Conservation (phyloP, 2,329 filamentous ascomycete genomes). For the Conoideocrella luteorostrata region DNA sequence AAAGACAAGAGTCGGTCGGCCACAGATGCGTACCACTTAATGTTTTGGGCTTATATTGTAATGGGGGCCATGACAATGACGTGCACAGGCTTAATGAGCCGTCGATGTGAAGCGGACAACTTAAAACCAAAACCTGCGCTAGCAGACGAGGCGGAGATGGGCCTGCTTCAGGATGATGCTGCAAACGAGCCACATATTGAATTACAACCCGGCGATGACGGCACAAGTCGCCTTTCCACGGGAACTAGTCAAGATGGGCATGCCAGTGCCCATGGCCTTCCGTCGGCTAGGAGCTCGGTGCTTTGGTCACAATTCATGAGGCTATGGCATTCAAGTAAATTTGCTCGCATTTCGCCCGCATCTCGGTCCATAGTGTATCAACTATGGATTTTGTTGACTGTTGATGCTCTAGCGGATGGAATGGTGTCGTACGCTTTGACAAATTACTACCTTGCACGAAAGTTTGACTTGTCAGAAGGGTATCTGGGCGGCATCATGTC, state of each 20-base stretch:
- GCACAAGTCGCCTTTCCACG: no score
- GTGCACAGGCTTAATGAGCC: conserved; percentile 39
- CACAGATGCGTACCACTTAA: conserved; percentile 46
- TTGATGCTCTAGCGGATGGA: conserved; percentile 60
- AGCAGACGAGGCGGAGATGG: no score
- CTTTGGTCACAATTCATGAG: no score
- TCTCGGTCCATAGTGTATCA: conserved; percentile 56
- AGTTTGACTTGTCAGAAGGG: conserved; percentile 49
- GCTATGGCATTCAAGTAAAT: conserved; percentile 21
- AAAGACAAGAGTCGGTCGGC: conserved; percentile 41
- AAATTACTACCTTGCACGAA: conserved; percentile 51
- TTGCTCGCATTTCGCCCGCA: conserved; percentile 49
- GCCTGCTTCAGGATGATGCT: no score
- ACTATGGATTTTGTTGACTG: conserved; percentile 56
- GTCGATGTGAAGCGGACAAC: conserved; percentile 46
- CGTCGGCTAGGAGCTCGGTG: no score
- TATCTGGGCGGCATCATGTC: conserved; percentile 54
- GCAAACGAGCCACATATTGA: no score
- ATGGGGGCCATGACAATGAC: conserved; percentile 48
- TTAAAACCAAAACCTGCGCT: no score
- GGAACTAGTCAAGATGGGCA: no score
- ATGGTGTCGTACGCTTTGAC: conserved; percentile 56
- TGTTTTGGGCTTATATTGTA: conserved; percentile 51
- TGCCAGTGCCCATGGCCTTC: no score
- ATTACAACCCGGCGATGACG: no score